phyloP scores from a whole-genome alignment of 176 grass and related monocot species.

The Hordeum marinum region DNA sequence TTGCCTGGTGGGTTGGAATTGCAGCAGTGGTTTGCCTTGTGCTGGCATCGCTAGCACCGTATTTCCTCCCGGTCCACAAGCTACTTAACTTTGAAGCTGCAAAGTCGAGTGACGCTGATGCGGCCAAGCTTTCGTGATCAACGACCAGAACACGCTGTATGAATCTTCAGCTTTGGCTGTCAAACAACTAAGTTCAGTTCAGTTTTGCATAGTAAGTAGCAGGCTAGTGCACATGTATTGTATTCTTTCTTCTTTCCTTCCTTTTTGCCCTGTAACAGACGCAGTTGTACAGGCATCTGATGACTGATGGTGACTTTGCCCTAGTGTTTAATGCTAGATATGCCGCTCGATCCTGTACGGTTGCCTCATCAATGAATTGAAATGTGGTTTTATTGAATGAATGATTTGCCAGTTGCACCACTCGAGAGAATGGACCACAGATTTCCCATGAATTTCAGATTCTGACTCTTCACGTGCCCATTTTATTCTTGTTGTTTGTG shows the following conservation, averaged over 20 bases:
- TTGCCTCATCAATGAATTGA: neutral
- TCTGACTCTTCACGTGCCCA: neutral
- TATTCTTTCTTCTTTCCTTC: neutral
- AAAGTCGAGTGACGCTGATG: neutral
- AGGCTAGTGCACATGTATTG: slow-evolving; percentile 5
- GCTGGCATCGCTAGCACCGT: slow-evolving; percentile 38
- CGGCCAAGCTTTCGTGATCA: slow-evolving; percentile 41
- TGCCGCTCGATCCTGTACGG: neutral
- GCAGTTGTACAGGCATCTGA: slow-evolving; percentile 1
- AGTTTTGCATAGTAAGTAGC: neutral
- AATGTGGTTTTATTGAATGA: neutral
- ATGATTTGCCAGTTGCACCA: neutral
- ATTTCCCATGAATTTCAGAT: neutral
- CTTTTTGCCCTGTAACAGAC: neutral
- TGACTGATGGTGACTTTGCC: neutral
- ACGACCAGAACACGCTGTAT: neutral
- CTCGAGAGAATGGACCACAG: neutral
- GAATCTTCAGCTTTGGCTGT: neutral
- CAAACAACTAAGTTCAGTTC: neutral
- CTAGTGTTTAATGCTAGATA: neutral
- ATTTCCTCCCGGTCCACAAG: slow-evolving; percentile 46
- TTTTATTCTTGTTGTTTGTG: neutral
- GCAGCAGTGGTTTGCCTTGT: slow-evolving; percentile 56
- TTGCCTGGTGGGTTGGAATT: slow-evolving; percentile 75
- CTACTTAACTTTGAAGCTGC: slow-evolving; percentile 23